phyloP scores from a whole-genome alignment of 2,329 filamentous ascomycete species.

The Albifimbria verrucaria region DNA sequence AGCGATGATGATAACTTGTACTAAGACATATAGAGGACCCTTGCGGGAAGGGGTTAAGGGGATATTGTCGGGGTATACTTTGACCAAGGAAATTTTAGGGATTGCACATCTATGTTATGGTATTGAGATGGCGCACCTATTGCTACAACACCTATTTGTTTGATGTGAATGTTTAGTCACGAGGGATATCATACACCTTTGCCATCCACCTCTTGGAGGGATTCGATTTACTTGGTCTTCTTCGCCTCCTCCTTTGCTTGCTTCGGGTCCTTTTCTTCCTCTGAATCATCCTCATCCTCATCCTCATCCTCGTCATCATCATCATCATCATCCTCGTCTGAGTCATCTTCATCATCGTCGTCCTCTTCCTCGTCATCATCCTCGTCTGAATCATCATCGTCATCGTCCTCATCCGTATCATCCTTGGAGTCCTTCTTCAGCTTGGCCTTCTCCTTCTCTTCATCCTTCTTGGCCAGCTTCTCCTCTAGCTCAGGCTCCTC shows the following conservation, averaged over 20 bases:
- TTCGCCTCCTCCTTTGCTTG: slow-evolving; percentile 10
- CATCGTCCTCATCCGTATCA: slow-evolving; percentile 22
- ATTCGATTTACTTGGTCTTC: slow-evolving; percentile 2
- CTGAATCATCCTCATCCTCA: slow-evolving; percentile 9
- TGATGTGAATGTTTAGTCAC: too few species aligned
- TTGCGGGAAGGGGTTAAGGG: background rate
- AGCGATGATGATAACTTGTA: slow-evolving; percentile 58
- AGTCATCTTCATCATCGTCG: slow-evolving; percentile 16
- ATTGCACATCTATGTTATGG: background rate
- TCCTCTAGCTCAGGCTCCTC: slow-evolving; percentile 36
- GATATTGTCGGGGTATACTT: background rate
- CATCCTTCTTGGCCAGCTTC: slow-evolving; percentile 27
- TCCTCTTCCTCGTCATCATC: slow-evolving; percentile 21
- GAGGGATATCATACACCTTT: background rate
- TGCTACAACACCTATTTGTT: too few species aligned
- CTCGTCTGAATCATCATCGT: slow-evolving; percentile 21
- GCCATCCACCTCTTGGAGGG: background rate
- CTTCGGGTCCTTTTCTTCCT: slow-evolving; percentile 12
- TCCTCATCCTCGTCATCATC: slow-evolving; percentile 8
- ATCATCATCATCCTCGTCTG: slow-evolving; percentile 9
- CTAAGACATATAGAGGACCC: slow-evolving; percentile 24
- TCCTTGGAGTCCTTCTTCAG: slow-evolving; percentile 20
- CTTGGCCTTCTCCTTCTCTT: slow-evolving; percentile 18
- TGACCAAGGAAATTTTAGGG: too few species aligned
- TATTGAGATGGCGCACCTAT: too few species aligned